Evolutionary conservation across 768 basidiomycete species (phyloP).

Genomic region (Kwoniella europaea): DNA sequence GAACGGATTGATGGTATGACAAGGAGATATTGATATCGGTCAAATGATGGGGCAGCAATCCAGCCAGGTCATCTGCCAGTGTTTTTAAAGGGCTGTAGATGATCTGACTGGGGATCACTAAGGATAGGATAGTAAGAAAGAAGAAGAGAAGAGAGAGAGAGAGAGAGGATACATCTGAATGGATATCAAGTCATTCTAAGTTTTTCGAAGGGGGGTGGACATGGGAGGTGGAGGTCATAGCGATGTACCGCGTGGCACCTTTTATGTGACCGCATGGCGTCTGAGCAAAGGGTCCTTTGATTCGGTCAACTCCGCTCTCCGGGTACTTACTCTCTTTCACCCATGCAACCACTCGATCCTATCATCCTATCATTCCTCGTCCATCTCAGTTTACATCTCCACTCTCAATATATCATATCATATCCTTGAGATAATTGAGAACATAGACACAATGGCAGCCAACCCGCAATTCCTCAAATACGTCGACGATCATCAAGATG

Average conservation of each 20-base stretch:
- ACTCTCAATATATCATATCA: constrained; percentile 2
- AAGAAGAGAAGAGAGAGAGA: constrained; percentile 8
- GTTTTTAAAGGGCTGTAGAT: not conserved
- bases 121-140: not conserved
- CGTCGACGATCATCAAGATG: constrained; percentile 72
- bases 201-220: constrained; percentile 11
- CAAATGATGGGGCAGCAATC: too few species aligned
- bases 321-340: not conserved
- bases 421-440: too few species aligned
- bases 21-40: too few species aligned
- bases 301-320: constrained; percentile 6
- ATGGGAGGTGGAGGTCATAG: constrained; percentile 17
- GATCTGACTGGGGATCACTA: not conserved
- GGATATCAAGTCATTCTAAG: not conserved
- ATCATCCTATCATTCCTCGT: constrained; percentile 6
- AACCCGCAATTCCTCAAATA: constrained; percentile 60
- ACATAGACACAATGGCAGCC: constrained; percentile 43
- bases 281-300: not conserved
- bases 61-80: not conserved
- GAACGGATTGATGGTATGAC: too few species aligned
- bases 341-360: constrained; percentile 1
- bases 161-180: constrained; percentile 1
- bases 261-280: not conserved
- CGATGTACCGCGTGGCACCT: constrained; percentile 3
- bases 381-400: constrained; percentile 2